Base-by-base conservation (phyloP, 148 eudicot species). In the Polygonum maritimum region DNA sequence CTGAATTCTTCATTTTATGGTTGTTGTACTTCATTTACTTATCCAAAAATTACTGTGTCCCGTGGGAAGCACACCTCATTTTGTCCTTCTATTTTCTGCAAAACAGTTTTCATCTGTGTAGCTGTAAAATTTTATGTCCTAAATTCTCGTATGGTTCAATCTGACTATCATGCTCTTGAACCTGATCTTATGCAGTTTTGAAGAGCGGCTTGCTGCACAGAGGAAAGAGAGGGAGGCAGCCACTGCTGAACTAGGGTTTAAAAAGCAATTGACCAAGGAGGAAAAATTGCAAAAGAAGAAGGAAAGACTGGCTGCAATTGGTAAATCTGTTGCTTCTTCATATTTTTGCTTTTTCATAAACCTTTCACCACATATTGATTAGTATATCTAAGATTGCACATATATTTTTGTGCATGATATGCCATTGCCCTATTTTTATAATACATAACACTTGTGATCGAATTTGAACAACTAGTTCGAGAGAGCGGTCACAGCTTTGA, bases 291-390 rank as follows among this genome's bases (percentile, higher is more conserved):
- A 90, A 88, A 92, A 94, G 85, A 94, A 94, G 84, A 94, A 90
- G 84, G 88, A 92, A 82, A 88, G 98, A 52, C 82, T 94, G 76
- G 98, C 98, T 76, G 98, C 98, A 80, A 94, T 94, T 65, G 98
- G 98, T 94, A 92, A 83, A 16, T 21, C 39, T 38, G 8, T 67
- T 67, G 16, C 35, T 38, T 10, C 45, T 67, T 19, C 45, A 14
- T 14, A 14, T 35, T 31, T 31, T 63, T 14, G 26, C 6, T 51
- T 1, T 63, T 63, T 63, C 70, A 63, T 63, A 31, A 57, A 21
- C 13, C 65, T 57, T 33, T 63, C n/a, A 63, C 35, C 19, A 35
- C 70, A 31, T 63, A 63, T 63, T 4, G 19, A 35, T n/a, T 31
- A 63, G 41, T 63, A 63, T 33, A 33, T n/a, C 41, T 63, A 63